Percentiles rank a stretch among this genome's conserved stretches.
Evolutionary conservation across 2,329 filamentous ascomycete species (phyloP).

Genomic region (Colletotrichum shisoi): DNA sequence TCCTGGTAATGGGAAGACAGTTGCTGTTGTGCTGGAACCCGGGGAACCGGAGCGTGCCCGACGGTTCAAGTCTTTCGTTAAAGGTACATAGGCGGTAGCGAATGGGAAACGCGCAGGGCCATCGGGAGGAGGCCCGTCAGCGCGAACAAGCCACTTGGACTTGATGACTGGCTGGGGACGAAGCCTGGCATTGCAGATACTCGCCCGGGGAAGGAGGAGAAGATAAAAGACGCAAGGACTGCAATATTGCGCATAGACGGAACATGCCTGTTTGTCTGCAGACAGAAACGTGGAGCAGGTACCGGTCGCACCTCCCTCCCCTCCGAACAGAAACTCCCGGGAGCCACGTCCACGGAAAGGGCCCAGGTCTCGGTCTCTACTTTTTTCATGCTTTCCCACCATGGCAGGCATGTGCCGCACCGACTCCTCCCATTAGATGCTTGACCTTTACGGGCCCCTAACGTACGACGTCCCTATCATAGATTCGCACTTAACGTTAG

Average conservation of each 20-base stretch:
- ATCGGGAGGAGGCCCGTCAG: constrained; percentile 10
- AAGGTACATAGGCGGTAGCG: background rate
- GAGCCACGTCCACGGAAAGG: background rate
- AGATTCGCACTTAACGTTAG: background rate
- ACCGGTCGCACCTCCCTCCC: background rate
- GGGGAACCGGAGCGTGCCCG: constrained; percentile 25
- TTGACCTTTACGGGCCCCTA: too few relatives aligned
- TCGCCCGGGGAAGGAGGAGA: background rate
- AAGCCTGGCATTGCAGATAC: background rate
- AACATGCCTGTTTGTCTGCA: background rate
- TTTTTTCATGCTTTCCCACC: background rate
- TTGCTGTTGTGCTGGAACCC: constrained; percentile 17
- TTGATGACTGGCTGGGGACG: background rate
- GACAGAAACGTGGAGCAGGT: background rate
- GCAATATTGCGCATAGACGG: background rate
- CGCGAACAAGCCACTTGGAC: background rate
- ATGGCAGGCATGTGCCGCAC: background rate
- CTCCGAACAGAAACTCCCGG: background rate
- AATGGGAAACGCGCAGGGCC: background rate
- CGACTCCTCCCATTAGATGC: background rate
- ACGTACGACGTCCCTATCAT: background rate
- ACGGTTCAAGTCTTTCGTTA: constrained; percentile 3
- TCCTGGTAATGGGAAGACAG: background rate
- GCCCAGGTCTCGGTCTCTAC: background rate
- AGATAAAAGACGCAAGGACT: background rate